Percentiles rank a stretch among this genome's conserved stretches.
Conservation (phyloP, 1,284 basidiomycete genomes). For the Trametes pubescens region DNA sequence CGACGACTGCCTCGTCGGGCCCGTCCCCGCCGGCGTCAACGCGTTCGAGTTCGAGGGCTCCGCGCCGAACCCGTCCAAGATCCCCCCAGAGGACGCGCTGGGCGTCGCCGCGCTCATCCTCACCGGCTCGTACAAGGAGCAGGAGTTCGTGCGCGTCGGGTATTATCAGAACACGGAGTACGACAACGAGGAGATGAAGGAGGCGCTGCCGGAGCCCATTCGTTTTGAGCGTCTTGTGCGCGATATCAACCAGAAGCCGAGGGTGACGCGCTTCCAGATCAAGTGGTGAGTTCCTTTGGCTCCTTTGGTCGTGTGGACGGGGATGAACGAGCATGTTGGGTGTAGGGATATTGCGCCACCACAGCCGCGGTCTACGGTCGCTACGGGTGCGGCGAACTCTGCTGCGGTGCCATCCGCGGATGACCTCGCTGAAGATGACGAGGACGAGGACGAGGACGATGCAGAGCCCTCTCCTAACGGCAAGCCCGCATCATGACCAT, state of each 20-base stretch:
- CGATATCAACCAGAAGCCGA: slow-evolving; percentile 91
- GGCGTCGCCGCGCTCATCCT: slow-evolving; percentile 93
- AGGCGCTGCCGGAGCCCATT: slow-evolving; percentile 73
- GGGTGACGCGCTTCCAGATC: slow-evolving; percentile 92
- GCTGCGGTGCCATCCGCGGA: slow-evolving; percentile 84
- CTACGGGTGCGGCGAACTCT: slow-evolving; percentile 75
- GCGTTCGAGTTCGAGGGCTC: slow-evolving; percentile 95
- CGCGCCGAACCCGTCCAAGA: slow-evolving; percentile 74
- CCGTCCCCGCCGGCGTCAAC: slow-evolving; percentile 94
- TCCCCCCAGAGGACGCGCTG: slow-evolving; percentile 85
- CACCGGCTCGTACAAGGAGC: slow-evolving; percentile 90
- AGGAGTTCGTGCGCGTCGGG: slow-evolving; percentile 98
- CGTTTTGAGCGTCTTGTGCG: slow-evolving; percentile 84
- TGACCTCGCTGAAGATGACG: slow-evolving; percentile 60
- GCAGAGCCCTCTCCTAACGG: slow-evolving; percentile 32
- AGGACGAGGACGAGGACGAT: slow-evolving; percentile 36
- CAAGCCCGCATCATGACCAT: slow-evolving; percentile 28
- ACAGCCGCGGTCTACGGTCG: slow-evolving; percentile 51
- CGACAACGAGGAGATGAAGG: slow-evolving; percentile 90
- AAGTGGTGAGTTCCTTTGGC: slow-evolving; percentile 67
- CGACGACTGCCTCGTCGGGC: slow-evolving; percentile 95
- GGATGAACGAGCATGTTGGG: slow-evolving; percentile 7
- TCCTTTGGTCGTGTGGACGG: not conserved
- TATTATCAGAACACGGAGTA: slow-evolving; percentile 99
- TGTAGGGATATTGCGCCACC: slow-evolving; percentile 75